Conservation (phyloP, 2,329 filamentous ascomycete species). For the Sporothrix globosa region DNA sequence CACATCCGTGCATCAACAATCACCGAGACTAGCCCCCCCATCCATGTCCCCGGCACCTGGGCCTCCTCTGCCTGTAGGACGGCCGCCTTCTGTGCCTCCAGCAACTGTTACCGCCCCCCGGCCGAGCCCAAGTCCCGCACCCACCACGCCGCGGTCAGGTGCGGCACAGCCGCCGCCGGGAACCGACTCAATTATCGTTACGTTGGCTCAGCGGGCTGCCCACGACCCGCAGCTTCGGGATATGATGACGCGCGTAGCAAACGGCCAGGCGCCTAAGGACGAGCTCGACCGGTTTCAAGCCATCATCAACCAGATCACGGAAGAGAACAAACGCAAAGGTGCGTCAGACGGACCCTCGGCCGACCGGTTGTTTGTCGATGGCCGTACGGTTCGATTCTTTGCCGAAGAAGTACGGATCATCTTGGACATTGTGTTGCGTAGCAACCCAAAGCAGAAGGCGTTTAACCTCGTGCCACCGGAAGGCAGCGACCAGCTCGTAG, state of each 20-base stretch:
- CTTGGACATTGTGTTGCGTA: slow-evolving; percentile 61
- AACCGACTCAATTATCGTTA: slow-evolving; percentile 78
- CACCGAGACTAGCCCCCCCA: slow-evolving; percentile 42
- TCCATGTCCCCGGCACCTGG: slow-evolving; percentile 36
- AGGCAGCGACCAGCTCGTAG: slow-evolving; percentile 59
- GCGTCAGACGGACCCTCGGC: slow-evolving; percentile 57
- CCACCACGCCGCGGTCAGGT: slow-evolving; percentile 36
- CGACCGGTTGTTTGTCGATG: slow-evolving; percentile 58
- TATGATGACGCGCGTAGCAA: slow-evolving; percentile 81
- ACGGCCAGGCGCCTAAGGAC: slow-evolving; percentile 69
- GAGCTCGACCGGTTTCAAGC: slow-evolving; percentile 77
- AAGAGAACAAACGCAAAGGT: slow-evolving; percentile 58
- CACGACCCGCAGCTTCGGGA: slow-evolving; percentile 72
- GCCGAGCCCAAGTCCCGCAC: slow-evolving; percentile 38
- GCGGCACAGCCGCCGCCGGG: slow-evolving; percentile 38
- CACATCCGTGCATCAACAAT: neutral
- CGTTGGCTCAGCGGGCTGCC: slow-evolving; percentile 74
- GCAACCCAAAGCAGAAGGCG: slow-evolving; percentile 61
- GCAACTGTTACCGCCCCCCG: neutral
- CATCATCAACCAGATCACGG: slow-evolving; percentile 78
- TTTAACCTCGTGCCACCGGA: slow-evolving; percentile 57
- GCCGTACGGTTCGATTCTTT: slow-evolving; percentile 62
- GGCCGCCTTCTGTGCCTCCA: slow-evolving; percentile 27
- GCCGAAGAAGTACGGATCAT: slow-evolving; percentile 62
- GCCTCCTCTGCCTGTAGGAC: neutral